Conservation (phyloP, 352 stramenopile species). For the Globisporangium spiculum region DNA sequence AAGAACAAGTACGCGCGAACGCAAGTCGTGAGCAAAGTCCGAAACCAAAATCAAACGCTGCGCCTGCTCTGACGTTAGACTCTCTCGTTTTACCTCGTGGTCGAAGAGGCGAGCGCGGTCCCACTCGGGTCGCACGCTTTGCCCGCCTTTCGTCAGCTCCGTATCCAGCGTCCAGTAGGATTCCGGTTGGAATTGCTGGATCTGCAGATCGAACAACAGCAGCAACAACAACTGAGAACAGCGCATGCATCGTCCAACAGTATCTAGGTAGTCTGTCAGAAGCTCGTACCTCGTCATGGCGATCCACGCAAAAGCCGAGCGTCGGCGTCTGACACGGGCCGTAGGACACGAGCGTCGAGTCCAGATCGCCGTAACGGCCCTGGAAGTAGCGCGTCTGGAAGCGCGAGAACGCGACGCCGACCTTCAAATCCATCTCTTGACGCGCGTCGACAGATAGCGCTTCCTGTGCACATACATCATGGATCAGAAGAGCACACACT, state of each 20-base stretch:
- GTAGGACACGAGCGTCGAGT: constrained; percentile 71
- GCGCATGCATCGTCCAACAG: too few species aligned
- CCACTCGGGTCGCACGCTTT: constrained; percentile 33
- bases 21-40: too few species aligned
- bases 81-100: constrained; percentile 26
- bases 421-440: constrained; percentile 76
- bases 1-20: neutral
- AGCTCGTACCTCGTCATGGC: constrained; percentile 31
- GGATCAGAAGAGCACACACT: neutral
- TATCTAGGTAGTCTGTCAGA: too few species aligned
- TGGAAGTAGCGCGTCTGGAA: constrained; percentile 91
- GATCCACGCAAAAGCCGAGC: constrained; percentile 80
- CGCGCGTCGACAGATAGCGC: constrained; percentile 77
- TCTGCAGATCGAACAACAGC: too few species aligned
- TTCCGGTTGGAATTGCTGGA: too few species aligned
- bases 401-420: constrained; percentile 85
- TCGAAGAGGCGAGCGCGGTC: constrained; percentile 36
- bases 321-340: constrained; percentile 51
- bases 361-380: constrained; percentile 68
- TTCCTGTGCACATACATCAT: constrained; percentile 36
- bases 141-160: too few species aligned
- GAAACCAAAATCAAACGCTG: too few species aligned
- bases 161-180: too few species aligned
- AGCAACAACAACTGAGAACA: too few species aligned
- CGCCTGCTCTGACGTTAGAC: too few species aligned